Evolutionary conservation across 805 yeast genomes (phyloP).

Genomic region (Saturnispora serradocipensis): DNA sequence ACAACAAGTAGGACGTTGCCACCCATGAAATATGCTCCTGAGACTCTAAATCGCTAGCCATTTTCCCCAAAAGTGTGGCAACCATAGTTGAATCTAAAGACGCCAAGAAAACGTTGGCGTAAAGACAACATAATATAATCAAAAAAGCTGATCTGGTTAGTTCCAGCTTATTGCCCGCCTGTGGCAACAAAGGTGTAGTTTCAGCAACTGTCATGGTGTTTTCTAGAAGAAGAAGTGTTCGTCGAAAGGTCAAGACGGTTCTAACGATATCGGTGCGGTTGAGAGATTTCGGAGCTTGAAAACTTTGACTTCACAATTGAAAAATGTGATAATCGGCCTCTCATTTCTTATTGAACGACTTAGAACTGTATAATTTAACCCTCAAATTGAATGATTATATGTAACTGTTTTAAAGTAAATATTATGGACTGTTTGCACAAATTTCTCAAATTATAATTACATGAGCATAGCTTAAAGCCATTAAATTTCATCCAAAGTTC

Average conservation of each 20-base stretch:
- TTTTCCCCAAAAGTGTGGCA: conserved; percentile 40
- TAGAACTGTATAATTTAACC: background rate
- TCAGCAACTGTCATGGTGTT: conserved; percentile 3
- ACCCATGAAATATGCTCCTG: conserved; percentile 36
- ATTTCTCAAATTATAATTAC: background rate
- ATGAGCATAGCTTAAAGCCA: background rate
- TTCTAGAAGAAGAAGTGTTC: background rate
- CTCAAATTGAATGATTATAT: too few relatives aligned
- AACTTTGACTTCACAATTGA: background rate
- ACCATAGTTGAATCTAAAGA: conserved; percentile 49
- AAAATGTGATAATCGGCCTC: background rate
- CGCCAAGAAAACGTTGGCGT: conserved; percentile 31
- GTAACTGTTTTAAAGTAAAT: too few relatives aligned
- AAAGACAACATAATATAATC: conserved; percentile 14
- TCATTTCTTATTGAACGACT: background rate
- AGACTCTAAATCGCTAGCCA: conserved; percentile 42
- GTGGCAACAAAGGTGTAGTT: conserved; percentile 4
- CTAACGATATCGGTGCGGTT: background rate
- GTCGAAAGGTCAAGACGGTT: background rate
- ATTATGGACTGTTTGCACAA: too few relatives aligned
- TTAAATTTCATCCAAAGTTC: too few relatives aligned
- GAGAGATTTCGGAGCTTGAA: background rate
- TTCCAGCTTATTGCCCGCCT: background rate
- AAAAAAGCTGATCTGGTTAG: conserved; percentile 8
- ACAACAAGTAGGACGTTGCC: conserved; percentile 33